phyloP scores from a whole-genome alignment of 495 filamentous ascomycete species.

The Emericellopsis terricola region DNA sequence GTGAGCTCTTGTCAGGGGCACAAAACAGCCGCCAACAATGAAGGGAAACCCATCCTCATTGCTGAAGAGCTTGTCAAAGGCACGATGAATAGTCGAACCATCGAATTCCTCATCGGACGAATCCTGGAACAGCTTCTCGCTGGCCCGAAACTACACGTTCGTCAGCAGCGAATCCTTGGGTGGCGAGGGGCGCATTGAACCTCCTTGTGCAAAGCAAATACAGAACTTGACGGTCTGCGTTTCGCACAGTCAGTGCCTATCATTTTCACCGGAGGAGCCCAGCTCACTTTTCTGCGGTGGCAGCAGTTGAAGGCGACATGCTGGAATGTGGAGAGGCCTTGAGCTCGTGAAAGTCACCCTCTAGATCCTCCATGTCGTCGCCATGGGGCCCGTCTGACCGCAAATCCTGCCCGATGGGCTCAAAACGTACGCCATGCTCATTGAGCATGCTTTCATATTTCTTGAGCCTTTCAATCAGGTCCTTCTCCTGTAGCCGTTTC shows the following conservation, averaged over 20 bases:
- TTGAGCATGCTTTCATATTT: conserved; percentile 36
- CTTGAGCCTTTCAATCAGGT: conserved; percentile 30
- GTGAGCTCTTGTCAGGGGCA: conserved; percentile 37
- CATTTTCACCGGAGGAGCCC: too few relatives aligned
- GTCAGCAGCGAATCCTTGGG: neutral
- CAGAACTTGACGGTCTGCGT: neutral
- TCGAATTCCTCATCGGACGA: conserved; percentile 45
- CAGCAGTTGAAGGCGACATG: neutral
- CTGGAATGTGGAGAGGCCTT: conserved; percentile 14
- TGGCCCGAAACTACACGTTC: conserved; percentile 16
- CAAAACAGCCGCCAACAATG: conserved; percentile 27
- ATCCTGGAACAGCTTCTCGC: conserved; percentile 25
- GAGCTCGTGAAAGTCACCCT: conserved; percentile 24
- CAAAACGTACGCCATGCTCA: conserved; percentile 30
- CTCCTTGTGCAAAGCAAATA: conserved; percentile 20
- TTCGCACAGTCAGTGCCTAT: too few relatives aligned
- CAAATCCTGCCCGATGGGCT: conserved; percentile 22
- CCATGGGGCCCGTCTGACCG: conserved; percentile 19
- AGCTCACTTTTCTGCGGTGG: conserved; percentile 1
- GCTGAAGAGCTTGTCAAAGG: conserved; percentile 34
- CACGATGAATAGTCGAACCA: conserved; percentile 23
- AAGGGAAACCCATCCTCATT: conserved; percentile 40
- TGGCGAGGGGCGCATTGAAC: conserved; percentile 8
- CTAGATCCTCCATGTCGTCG: conserved; percentile 30
- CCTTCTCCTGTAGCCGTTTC: conserved; percentile 33